Evolutionary conservation across 805 yeast genomes (phyloP).

Genomic region (Starmerella floricola): DNA sequence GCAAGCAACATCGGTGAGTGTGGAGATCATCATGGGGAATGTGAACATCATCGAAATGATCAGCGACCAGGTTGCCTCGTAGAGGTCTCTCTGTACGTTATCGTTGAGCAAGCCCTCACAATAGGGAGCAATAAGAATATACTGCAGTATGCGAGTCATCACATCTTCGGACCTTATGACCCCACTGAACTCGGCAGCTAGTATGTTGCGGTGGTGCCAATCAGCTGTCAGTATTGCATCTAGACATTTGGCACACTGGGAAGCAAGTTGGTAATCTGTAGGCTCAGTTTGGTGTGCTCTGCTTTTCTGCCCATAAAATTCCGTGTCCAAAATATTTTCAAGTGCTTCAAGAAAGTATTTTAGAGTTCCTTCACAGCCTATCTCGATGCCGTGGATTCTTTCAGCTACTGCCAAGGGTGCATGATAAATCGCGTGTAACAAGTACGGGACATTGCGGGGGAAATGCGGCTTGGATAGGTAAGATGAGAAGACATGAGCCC

Average conservation of each 20-base stretch:
- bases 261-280: too few relatives aligned
- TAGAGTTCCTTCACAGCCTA: too few relatives aligned
- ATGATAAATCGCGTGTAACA: background rate
- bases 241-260: too few relatives aligned
- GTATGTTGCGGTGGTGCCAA: too few relatives aligned
- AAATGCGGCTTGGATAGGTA: background rate
- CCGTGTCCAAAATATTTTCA: too few relatives aligned
- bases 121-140: background rate
- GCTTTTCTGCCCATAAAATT: too few relatives aligned
- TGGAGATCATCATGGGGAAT: constrained; percentile 6
- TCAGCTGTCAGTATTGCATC: too few relatives aligned
- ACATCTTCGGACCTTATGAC: too few relatives aligned
- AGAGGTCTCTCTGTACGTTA: constrained; percentile 1
- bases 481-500: constrained; percentile 1
- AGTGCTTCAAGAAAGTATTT: too few relatives aligned
- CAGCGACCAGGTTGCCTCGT: constrained; percentile 10
- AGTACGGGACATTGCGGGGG: background rate
- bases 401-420: background rate
- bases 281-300: too few relatives aligned
- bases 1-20: background rate
- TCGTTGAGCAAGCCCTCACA: background rate
- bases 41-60: constrained; percentile 2
- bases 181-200: too few relatives aligned
- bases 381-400: too few relatives aligned
- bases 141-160: background rate